These are phyloP conservation scores for Wallacemonas collosoma DNA, from an alignment of 208 protist species.

Conservation along the genomic window DNA sequence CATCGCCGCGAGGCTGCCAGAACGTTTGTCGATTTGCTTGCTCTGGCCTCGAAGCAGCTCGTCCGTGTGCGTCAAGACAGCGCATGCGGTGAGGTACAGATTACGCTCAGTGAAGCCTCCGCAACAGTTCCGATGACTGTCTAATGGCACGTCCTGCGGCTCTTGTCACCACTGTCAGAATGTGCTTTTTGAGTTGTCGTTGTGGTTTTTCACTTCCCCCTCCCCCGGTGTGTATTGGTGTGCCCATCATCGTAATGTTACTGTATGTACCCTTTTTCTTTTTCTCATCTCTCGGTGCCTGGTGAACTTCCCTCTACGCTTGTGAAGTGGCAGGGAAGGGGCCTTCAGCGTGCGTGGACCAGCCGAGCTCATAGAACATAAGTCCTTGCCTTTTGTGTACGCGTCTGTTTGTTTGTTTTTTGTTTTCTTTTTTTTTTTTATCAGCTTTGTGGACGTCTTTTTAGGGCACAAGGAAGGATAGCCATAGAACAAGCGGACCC, in stretches of 20 bases:
- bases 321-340: too few species aligned
- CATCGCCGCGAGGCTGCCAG: constrained; percentile 72
- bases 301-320: too few species aligned
- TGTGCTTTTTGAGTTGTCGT: too few species aligned
- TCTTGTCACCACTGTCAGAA: too few species aligned
- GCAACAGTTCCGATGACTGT: constrained; percentile 24
- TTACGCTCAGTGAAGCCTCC: constrained; percentile 39
- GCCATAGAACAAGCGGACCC: constrained; percentile 23
- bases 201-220: too few species aligned
- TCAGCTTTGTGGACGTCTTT: neutral
- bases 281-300: constrained; percentile 13
- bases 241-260: neutral
- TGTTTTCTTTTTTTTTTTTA: constrained; percentile 25
- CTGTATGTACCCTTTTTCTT: constrained; percentile 14
- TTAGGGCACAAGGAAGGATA: neutral
- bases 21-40: constrained; percentile 79
- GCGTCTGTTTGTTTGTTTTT: constrained; percentile 18
- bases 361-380: too few species aligned
- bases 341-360: too few species aligned
- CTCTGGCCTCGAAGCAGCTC: constrained; percentile 73
- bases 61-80: constrained; percentile 41
- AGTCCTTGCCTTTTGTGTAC: neutral
- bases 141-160: neutral
- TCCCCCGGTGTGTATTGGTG: too few species aligned
- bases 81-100: constrained; percentile 38